Conservation (phyloP, 2,329 filamentous ascomycete species). For the Apiospora pterosperma region DNA sequence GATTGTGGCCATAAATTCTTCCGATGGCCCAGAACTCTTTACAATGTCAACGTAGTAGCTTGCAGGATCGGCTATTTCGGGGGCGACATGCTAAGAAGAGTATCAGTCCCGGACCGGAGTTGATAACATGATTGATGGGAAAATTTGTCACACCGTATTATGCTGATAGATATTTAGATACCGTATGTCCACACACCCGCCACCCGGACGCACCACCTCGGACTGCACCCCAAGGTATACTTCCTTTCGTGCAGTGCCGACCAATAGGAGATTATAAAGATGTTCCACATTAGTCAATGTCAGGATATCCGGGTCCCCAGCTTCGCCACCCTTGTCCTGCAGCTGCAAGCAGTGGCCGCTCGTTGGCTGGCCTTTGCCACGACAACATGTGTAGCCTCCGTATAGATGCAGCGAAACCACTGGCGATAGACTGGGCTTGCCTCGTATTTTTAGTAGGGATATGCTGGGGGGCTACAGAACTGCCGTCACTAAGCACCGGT, state of each 20-base stretch:
- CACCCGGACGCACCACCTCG: background rate
- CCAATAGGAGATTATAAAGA: background rate
- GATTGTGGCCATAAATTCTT: background rate
- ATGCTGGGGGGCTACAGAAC: background rate
- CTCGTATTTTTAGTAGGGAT: background rate
- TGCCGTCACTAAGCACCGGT: background rate
- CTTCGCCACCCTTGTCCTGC: background rate
- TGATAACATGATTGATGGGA: slow-evolving; percentile 2
- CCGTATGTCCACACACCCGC: background rate
- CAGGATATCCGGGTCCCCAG: background rate
- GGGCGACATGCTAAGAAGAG: background rate
- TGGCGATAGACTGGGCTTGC: no score
- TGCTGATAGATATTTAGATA: background rate
- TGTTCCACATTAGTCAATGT: background rate
- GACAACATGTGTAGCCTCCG: background rate
- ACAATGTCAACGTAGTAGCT: background rate
- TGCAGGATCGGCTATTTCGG: background rate
- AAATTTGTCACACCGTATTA: background rate
- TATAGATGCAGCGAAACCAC: background rate
- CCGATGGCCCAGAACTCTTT: background rate
- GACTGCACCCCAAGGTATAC: background rate
- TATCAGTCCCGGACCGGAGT: background rate
- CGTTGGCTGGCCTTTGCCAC: background rate
- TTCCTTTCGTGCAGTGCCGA: background rate
- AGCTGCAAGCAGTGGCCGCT: background rate